Base-by-base conservation (phyloP, 2,329 filamentous ascomycete species). In the Ploettnerulaceae sp. region DNA sequence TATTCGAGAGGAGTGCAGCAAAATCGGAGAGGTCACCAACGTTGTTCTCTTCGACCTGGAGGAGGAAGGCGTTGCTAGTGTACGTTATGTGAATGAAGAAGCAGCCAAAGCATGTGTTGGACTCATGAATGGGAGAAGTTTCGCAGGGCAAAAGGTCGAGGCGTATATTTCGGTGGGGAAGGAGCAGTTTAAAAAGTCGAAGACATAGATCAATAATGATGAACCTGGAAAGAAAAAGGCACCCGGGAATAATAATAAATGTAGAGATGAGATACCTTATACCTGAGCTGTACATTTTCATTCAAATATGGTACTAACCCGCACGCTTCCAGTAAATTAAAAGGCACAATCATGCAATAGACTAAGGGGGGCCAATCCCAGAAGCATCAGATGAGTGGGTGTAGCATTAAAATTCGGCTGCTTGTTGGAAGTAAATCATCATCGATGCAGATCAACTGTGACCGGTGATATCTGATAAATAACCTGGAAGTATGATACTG, bases 41-140 rank as follows among this genome's bases (percentile, higher is more conserved):
- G 87, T 97, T 31, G 82, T 93, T 3, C 71, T 98, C 12, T 98
- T 86, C 64, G 93, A 98, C 64, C 74, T 83, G 54, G 94, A 98
- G 66, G 70, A 78, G 3, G 85, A 89, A 0, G 93, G 93, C 14
- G 77, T 97, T 28, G 85, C 90, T 7, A 90, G 82, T 44, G 86
- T 98, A 53, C 82, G 85, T 58, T 98, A 95, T 69, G 71, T 74
- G 45, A 81, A 85, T 29, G 71, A 77, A 3, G 79, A 85, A 48
- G 77, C 84, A 2, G 91, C 90, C 3, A 71, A 72, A 47, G 80
- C 77, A 7, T 95, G 89, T 63, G 79, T 91, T 31, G 64, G 79
- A 58, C 64, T 81, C 35, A 90, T 95, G 84, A 72, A 89, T 57
- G 89, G 89, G 0, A 77, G 89, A n/a, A 79, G 72, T 50, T 95